Conservation (phyloP, 306 rosid species). For the Sophora flavescens region DNA sequence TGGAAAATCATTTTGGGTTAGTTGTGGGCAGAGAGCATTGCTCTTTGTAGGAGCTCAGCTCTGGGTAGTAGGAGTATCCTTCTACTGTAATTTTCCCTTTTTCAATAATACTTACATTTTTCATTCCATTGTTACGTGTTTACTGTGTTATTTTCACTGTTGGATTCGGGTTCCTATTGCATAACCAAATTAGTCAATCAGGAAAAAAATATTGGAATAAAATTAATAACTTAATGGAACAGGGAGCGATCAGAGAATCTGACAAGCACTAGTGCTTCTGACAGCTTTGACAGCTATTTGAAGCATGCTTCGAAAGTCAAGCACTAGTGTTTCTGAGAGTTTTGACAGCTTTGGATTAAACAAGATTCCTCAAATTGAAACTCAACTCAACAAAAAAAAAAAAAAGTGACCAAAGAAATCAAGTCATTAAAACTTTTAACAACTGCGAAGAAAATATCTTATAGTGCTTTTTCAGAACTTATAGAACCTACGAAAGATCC, state of each 20-base stretch:
- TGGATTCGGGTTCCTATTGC: too few relatives aligned
- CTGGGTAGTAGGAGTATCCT: too few relatives aligned
- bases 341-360: not conserved
- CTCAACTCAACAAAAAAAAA: not conserved
- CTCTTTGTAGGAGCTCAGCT: too few relatives aligned
- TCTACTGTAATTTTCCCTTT: too few relatives aligned
- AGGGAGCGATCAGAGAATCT: not conserved
- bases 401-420: not conserved
- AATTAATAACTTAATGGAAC: not conserved
- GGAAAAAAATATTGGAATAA: not conserved
- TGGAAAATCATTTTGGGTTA: too few relatives aligned
- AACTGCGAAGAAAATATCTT: not conserved
- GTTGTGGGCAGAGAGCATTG: too few relatives aligned
- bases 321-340: not conserved
- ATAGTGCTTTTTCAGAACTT: not conserved
- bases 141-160: too few relatives aligned
- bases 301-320: not conserved
- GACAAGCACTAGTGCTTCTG: too few relatives aligned
- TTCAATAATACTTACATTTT: too few relatives aligned
- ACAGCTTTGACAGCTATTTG: too few relatives aligned
- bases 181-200: not conserved
- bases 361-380: conserved; percentile 3
- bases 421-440: not conserved
- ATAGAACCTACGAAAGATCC: not conserved
- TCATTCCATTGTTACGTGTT: too few relatives aligned